Evolutionary conservation across 139 green algal species (phyloP), one percentile per base, ranked within the genome.

Genomic region (Edaphochlamys debaryana): DNA sequence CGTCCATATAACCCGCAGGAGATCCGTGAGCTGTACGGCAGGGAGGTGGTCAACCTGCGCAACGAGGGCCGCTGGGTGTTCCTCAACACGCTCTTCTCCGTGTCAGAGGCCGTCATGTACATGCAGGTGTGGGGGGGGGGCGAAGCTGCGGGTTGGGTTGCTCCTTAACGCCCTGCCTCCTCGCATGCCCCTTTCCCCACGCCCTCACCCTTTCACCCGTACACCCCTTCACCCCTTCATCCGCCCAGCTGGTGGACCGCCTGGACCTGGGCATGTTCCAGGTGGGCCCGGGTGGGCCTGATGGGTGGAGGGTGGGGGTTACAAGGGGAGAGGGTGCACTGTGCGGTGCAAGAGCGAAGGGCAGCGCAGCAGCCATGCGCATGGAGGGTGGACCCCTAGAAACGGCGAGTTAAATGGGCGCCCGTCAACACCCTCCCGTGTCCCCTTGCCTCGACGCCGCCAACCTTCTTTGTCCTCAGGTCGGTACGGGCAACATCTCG

Each of bases 41-140:
- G 95, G 3, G 94, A 99, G 88, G 84, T 96, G 48, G 94, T 99
- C 30, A 95, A 98, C 71, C 91, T 99, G 62, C 80, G 88, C 38
- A 93, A 96, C 62, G 94, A 98, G 86, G 85, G 79, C 7, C 92
- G 96, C 67, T 99, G 93, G 87, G 86, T 92, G 69, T 99, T 99
- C 86, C 91, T 99, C 85, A 99, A 99, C 93, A 99, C 96, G 0
- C 88, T 99, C 3, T 99, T 99, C 92, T 94, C 81, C 30, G 94
- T 99, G 25, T 95, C 89, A 62, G 96, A 99, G 86, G 96, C 95
- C 1, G 92, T 96, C 71, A 93, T 98, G 86, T 98, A 97, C 90
- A 94, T 95, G 90, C 95, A 98, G 94, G 92, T 92, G 82, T 0
- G 82, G 40, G 4, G 13, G 30, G 45, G 1, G 29, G 4, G 25